Base-by-base conservation (phyloP, 805 yeast species). In the Barnettozyma californica region DNA sequence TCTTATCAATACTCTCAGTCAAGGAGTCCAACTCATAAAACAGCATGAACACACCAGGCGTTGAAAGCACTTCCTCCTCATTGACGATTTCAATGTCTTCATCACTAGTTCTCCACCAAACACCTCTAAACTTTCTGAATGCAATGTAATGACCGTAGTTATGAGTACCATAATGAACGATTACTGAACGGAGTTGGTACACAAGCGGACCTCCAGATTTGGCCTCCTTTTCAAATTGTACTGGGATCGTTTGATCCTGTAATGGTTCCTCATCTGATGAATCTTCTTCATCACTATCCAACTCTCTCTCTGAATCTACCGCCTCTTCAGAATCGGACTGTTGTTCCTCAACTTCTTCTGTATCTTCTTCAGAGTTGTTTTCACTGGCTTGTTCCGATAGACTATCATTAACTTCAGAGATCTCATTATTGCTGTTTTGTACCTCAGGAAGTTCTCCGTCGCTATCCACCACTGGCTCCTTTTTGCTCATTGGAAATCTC, bases 71-170 rank as follows among this genome's bases (percentile, higher is more conserved):
- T 61, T 91, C 96, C 3, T 77, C 76, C 62, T 88, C 96, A 11
- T 81, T 77, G 3, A 88, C 89, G 29, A 87, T 75, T 51, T 88
- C 81, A 3, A 91, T 95, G 3, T 83, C 81, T 61, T 90, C 96
- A 66, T 94, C 99, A 57, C 94, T 84, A 18, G 91, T 84, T 63
- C 96, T 78, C 96, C 97, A 91, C 99, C 99, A 92, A 10, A 81
- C 75, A 2, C 91, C 94, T 55, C 95, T 77, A 49, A 70, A 76
- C 59, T 81, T 84, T 60, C 97, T 80, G 68, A 78, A 92, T 38
- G 95, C 89, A 52, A 92, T 87, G 63, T 92, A 92, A 66, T 92
- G 99, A n/a, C 99, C 99, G 63, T 89, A 94, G 59, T 92, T 90
- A 59, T 94, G 97, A 1, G 96, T 86, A 43, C 99, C 99, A 64